Evolutionary conservation across 208 protist species (phyloP).

Genomic region (Crithidia bombi): DNA sequence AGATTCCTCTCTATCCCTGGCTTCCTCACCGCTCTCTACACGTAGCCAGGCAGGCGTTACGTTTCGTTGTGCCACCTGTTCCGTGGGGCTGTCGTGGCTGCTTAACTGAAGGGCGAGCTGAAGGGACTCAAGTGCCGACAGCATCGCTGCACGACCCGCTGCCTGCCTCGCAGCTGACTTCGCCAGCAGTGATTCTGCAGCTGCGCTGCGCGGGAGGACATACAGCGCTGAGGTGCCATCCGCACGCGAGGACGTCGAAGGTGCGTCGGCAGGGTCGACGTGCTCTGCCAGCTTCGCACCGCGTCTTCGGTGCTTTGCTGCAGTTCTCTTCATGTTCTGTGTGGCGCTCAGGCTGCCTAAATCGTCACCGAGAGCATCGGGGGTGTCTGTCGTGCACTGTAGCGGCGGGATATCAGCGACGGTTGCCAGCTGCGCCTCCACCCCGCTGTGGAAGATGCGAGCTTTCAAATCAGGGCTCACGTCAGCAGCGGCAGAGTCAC

Average conservation of each 20-base stretch:
- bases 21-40: neutral
- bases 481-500: neutral
- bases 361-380: neutral
- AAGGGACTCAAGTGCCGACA: slow-evolving; percentile 20
- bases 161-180: slow-evolving; percentile 10
- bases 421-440: slow-evolving; percentile 27
- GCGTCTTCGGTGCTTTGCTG: neutral
- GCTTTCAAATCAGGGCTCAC: neutral
- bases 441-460: slow-evolving; percentile 21
- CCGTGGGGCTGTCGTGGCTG: neutral
- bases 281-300: neutral
- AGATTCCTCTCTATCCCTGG: too few species aligned
- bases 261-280: neutral
- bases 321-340: neutral
- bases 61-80: neutral
- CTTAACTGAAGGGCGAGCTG: neutral
- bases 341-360: neutral
- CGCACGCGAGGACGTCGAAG: neutral
- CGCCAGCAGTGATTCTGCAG: slow-evolving; percentile 18
- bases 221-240: neutral
- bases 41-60: slow-evolving; percentile 18
- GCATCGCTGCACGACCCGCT: slow-evolving; percentile 20
- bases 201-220: neutral
- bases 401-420: slow-evolving; percentile 1
- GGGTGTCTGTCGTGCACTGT: neutral